These are phyloP conservation scores for Filosporella fistucella DNA, from an alignment of 495 filamentous ascomycete species.

Conservation along the genomic window DNA sequence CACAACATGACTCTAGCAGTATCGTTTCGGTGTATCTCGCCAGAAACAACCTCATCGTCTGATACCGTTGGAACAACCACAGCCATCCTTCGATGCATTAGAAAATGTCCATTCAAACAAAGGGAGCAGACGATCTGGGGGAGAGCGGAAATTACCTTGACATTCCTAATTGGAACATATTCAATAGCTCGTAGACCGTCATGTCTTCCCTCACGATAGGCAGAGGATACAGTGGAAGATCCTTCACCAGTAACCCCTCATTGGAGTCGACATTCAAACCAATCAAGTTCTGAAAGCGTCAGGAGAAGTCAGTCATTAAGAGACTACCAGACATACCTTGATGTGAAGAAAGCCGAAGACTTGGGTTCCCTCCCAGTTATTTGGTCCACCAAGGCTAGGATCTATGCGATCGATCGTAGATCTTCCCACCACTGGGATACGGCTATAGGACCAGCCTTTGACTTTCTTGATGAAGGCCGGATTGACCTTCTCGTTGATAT, in stretches of 20 bases:
- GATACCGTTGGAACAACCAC: conserved; percentile 13
- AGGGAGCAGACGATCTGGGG: too few species aligned
- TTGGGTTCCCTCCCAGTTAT: conserved; percentile 7
- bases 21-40: not conserved
- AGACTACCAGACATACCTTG: conserved; percentile 9
- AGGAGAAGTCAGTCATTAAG: not conserved
- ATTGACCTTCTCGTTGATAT: conserved; percentile 17
- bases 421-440: conserved; percentile 20
- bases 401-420: not conserved
- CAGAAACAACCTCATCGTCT: not conserved
- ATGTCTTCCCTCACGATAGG: conserved; percentile 18
- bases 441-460: conserved; percentile 21
- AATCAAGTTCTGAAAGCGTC: conserved; percentile 13
- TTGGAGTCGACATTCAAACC: conserved; percentile 9
- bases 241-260: conserved; percentile 11
- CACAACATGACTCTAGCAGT: conserved; percentile 9
- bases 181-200: conserved; percentile 18
- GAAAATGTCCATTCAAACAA: too few species aligned
- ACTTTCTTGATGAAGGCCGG: conserved; percentile 16
- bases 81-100: too few species aligned
- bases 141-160: conserved; percentile 11
- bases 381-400: not conserved
- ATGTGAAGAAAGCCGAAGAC: conserved; percentile 21
- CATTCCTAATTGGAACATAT: conserved; percentile 22
- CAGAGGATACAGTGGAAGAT: conserved; percentile 20